Evolutionary conservation across 371 early-diverging fungal species (phyloP), one percentile per base, ranked within the genome.

Genomic region (Catenaria anguillulae): DNA sequence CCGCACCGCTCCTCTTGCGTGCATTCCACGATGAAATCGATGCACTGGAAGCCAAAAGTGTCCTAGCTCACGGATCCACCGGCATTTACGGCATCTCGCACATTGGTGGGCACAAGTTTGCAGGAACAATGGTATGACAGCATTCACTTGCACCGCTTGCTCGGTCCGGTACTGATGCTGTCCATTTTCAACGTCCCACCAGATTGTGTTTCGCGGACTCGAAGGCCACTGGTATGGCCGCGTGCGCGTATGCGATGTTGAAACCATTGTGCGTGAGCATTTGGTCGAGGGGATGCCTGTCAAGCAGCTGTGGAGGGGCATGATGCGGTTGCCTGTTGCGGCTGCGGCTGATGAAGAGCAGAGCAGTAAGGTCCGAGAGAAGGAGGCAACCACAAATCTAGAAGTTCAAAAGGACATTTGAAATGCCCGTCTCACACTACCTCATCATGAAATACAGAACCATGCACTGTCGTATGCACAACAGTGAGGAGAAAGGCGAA

Each of bases 21-120:
- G 52, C 26, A 31, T 50, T 50, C 52, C 52, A 50, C 12, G 29
- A 29, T 13, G 52, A 29, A 31, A 29, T 50, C 1, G 52, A 29
- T 8, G 19, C 19, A 23, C 17, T 10, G 19, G 45, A 43, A 23
- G 4, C 8, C 4, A 2, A 12, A 17, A 3, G 10, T 2, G 21
- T 23, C 4, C 21, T 43, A 3, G 17, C 21, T 8, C 52, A 26
- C 29, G 29, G 23, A 26, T 8, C 8, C 29, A 31, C 31, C 1
- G 52, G 29, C 31, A 19, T 50, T 17, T 50, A 29, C 17, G 52
- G 52, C 52, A 50, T 31, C 15, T 29, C 52, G 29, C 52, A 50
- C 31, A 50, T 50, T 23, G 52, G 52, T 31, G 52, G 52, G 29
- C 52, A 50, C 24, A 50, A 50, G 52, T 50, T 50, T 50, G 52